Evolutionary conservation across 306 rosid genomes (phyloP), one percentile per base, ranked within the genome.

Genomic region (Corylus americana): DNA sequence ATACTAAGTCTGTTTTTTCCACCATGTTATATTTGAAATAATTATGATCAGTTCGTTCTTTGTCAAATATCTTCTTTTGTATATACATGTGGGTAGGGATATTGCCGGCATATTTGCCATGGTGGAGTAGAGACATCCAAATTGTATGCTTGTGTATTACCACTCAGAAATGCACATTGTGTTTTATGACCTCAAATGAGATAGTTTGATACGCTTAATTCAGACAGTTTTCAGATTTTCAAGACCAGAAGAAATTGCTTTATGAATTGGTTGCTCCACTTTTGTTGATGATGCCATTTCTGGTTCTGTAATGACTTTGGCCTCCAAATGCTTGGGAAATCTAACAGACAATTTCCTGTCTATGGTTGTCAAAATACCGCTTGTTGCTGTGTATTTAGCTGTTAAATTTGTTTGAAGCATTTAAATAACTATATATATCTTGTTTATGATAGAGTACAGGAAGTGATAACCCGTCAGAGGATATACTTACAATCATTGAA

Each of bases 401-500:
- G 10, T 76, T 77, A 73, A 16, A 42, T 63, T 75, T 45, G 71
- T 58, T 72, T 27, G 57, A 55, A 77, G 76, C 79, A 16, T 75
- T 48, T 78, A 72, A 67, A 7, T 78, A 76, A 83, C 70, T 79
- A 73, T 9, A 27, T 35, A 48, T 78, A 61, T 74, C 13, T 62
- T 76, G 61, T 44, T 74, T 79, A 70, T 76, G 42, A 51, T 73
- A 92, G 97, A 63, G 79, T 77, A 74, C 79, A 11, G 91, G 83
- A 84, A 84, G 77, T 69, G 71, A 16, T 68, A 69, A 70, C 54
- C 76, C 86, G 11, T 74, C 50, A 67, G 96, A 89, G 77, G 91
- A 89, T 77, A 71, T 77, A 76, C 80, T 89, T 70, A 90, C 85
- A 2, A 93, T 95, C 71, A 95, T 93, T 83, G 97, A 95, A 84